Evolutionary conservation across 2,329 filamentous ascomycete genomes (phyloP).

Genomic region (Colletotrichum sansevieriae): DNA sequence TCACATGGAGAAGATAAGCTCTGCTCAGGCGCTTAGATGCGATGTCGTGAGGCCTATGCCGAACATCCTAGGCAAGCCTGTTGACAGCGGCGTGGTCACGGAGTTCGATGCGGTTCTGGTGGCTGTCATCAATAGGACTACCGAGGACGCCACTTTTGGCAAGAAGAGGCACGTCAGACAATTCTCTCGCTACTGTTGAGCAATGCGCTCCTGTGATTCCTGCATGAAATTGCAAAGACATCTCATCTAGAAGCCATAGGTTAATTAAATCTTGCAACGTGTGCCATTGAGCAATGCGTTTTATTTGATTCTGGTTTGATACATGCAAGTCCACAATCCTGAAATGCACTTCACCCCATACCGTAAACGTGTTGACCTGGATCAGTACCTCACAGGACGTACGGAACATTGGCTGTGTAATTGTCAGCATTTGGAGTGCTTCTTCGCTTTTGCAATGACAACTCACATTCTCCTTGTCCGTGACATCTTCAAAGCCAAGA

Average conservation of each 20-base stretch:
- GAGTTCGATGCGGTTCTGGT: slow-evolving; percentile 36
- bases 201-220: too few species aligned
- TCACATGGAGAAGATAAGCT: slow-evolving; percentile 55
- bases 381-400: slow-evolving; percentile 14
- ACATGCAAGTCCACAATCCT: too few species aligned
- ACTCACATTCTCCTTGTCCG: slow-evolving; percentile 51
- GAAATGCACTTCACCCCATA: too few species aligned
- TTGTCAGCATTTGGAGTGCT: neutral
- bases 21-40: slow-evolving; percentile 38
- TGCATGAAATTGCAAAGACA: too few species aligned
- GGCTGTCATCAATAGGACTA: too few species aligned
- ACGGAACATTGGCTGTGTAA: slow-evolving; percentile 35
- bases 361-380: too few species aligned
- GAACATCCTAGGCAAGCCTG: slow-evolving; percentile 39
- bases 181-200: slow-evolving; percentile 9
- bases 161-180: too few species aligned
- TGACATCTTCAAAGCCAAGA: slow-evolving; percentile 54
- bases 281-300: too few species aligned
- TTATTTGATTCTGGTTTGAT: too few species aligned
- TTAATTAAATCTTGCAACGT: too few species aligned
- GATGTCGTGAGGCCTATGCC: slow-evolving; percentile 33
- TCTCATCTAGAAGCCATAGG: too few species aligned
- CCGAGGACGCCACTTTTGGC: too few species aligned
- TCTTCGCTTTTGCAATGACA: neutral
- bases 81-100: slow-evolving; percentile 31